Conservation (phyloP, 345 rosid genomes). For the Arabidopsis arenosa region DNA sequence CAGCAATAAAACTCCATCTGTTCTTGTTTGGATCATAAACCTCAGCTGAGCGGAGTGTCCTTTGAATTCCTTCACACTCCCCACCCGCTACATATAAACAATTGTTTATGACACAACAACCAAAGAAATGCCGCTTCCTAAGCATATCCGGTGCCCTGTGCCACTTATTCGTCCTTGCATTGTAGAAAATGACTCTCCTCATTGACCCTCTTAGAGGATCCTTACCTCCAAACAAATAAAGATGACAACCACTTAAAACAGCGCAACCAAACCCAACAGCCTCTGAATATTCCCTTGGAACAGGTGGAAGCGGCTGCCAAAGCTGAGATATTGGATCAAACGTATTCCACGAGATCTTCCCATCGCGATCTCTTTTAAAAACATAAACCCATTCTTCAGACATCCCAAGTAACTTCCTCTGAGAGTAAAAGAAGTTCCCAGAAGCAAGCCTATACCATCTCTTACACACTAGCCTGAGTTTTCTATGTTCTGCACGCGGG, state of each 20-base stretch:
- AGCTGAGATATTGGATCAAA: conserved; percentile 82
- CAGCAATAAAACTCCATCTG: conserved; percentile 87
- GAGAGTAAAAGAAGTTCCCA: conserved; percentile 79
- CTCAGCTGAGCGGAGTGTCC: conserved; percentile 95
- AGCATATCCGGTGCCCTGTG: conserved; percentile 97
- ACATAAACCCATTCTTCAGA: conserved; percentile 98
- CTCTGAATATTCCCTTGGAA: conserved; percentile 89
- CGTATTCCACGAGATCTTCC: conserved; percentile 91
- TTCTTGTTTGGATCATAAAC: conserved; percentile 89
- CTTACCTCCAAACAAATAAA: conserved; percentile 93
- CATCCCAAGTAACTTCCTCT: conserved; percentile 77
- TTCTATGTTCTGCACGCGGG: conserved; percentile 85
- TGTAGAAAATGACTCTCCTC: conserved; percentile 86
- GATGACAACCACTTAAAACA: conserved; percentile 87
- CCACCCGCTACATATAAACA: conserved; percentile 98
- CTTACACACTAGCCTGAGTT: conserved; percentile 85
- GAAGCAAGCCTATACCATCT: conserved; percentile 81
- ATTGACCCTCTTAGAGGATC: conserved; percentile 91
- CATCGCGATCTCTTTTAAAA: conserved; percentile 87
- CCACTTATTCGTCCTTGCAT: conserved; percentile 96
- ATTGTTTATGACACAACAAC: conserved; percentile 92
- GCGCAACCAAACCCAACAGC: conserved; percentile 98
- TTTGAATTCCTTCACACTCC: conserved; percentile 90
- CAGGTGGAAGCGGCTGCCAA: conserved; percentile 97
- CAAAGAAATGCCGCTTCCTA: conserved; percentile 90